Base-by-base conservation (phyloP, 768 basidiomycete species). In the Macrolepiota albuminosa region DNA sequence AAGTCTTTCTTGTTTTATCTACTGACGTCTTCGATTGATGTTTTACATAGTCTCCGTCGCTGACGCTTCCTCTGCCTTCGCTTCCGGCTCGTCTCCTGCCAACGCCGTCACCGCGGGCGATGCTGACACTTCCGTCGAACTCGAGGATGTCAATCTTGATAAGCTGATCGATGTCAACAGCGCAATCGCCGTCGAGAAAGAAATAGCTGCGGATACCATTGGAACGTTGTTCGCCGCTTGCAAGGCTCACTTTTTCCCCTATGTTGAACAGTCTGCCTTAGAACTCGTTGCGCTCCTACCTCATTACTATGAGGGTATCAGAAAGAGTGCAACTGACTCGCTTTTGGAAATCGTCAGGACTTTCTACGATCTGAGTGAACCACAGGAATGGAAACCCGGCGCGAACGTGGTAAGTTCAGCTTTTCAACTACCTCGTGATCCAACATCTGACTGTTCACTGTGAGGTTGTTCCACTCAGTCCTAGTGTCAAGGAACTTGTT, bases 141-240 rank as follows among this genome's bases (percentile, higher is more conserved):
- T 86, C 59, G 91, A 93, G 60, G 90, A 93, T 55, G 72, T 91
- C 48, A 91, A 94, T 66, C 73, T 93, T 53, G 92, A 93, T 66
- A 93, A 93, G 73, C 80, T 93, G 73, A 83, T 94, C 69, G 91
- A 94, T 62, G 93, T 95, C 62, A 96, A 95, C 78, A 93, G 90
- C 66, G 95, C 95, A 24, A 89, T 98, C 64, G 95, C 95, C 46
- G 94, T 98, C 58, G 97, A 99, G 81, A 99, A 99, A 75, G 97
- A 99, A 79, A 97, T 98, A 61, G 95, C 97, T 24, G 93, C 94
- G 29, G 95, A 98, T 71, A 93, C 95, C 5, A 88, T 98, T 64
- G 95, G 96, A 61, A 88, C 90, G 39, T 75, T 99, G 62, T 98
- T 98, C 71, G 80, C 84, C 34, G 82, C 90, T 11, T 93, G 92